These are phyloP conservation scores for Azolla pinnata DNA, from an alignment of 75 land plant genomes.

Conservation along the genomic window DNA sequence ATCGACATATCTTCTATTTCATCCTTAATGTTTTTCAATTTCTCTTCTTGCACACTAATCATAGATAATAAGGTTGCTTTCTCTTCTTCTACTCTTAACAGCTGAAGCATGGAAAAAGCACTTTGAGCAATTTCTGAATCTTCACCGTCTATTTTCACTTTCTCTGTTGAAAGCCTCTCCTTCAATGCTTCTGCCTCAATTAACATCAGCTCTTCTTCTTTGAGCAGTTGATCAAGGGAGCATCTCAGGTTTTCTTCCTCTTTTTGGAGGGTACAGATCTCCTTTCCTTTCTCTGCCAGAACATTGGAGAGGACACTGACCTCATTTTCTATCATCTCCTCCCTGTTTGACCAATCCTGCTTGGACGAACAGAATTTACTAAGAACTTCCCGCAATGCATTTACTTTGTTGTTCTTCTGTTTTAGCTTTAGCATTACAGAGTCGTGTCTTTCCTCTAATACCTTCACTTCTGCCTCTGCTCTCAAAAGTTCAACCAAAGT, in stretches of 20 bases:
- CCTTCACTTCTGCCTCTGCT: neutral
- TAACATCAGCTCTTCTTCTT: neutral
- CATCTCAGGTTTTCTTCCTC: neutral
- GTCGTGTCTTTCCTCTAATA: neutral
- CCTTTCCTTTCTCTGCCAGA: neutral
- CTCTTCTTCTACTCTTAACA: constrained; percentile 1
- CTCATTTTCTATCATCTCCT: neutral
- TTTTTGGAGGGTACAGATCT: neutral
- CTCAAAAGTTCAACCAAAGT: neutral
- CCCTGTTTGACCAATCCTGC: neutral
- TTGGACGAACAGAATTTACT: neutral
- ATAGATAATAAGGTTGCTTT: constrained; percentile 2
- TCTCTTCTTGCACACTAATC: neutral
- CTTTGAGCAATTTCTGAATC: neutral
- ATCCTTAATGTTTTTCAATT: neutral
- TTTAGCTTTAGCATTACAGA: neutral
- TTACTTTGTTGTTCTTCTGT: constrained; percentile 2
- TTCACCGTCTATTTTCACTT: neutral
- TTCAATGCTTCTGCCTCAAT: neutral
- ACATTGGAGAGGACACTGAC: neutral
- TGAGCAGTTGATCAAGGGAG: constrained; percentile 2
- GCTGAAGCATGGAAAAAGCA: constrained; percentile 1
- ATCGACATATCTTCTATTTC: neutral
- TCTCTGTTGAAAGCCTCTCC: neutral
- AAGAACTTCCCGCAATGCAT: neutral